Conservation (phyloP, 441 rosid genomes). For the Aquilaria agallochum region DNA sequence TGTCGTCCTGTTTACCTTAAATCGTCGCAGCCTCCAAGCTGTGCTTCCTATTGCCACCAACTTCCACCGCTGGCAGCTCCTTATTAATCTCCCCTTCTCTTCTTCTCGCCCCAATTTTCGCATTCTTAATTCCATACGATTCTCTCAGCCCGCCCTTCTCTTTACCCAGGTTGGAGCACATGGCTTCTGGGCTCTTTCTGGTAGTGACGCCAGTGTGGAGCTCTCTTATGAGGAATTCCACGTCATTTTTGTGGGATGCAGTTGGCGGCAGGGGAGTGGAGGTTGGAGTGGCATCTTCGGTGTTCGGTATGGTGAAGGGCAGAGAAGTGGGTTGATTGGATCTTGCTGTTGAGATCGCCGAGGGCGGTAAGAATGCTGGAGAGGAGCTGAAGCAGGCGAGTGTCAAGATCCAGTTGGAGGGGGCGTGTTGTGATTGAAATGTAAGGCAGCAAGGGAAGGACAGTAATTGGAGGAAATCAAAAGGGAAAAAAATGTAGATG, state of each 20-base stretch:
- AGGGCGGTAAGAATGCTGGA: slow-evolving; percentile 74
- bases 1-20: too few species aligned
- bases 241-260: slow-evolving; percentile 25
- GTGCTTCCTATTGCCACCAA: too few species aligned
- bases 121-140: too few species aligned
- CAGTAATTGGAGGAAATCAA: too few species aligned
- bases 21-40: too few species aligned
- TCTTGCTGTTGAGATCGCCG: slow-evolving; percentile 57
- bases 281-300: slow-evolving; percentile 73
- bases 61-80: too few species aligned
- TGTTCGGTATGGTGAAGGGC: slow-evolving; percentile 36
- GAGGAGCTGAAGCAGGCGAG: slow-evolving; percentile 47
- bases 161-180: slow-evolving; percentile 83
- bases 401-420: slow-evolving; percentile 34
- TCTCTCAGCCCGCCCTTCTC: slow-evolving; percentile 41
- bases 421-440: slow-evolving; percentile 30
- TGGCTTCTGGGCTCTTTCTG: slow-evolving; percentile 65
- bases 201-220: slow-evolving; percentile 49
- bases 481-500: too few species aligned
- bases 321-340: slow-evolving; percentile 42
- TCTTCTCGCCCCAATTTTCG: too few species aligned
- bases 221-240: slow-evolving; percentile 46
- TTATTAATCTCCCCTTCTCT: too few species aligned
- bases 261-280: slow-evolving; percentile 31
- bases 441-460: too few species aligned